Evolutionary conservation across 2,329 filamentous ascomycete genomes (phyloP).

Genomic region (Ceratocystis ficicola): DNA sequence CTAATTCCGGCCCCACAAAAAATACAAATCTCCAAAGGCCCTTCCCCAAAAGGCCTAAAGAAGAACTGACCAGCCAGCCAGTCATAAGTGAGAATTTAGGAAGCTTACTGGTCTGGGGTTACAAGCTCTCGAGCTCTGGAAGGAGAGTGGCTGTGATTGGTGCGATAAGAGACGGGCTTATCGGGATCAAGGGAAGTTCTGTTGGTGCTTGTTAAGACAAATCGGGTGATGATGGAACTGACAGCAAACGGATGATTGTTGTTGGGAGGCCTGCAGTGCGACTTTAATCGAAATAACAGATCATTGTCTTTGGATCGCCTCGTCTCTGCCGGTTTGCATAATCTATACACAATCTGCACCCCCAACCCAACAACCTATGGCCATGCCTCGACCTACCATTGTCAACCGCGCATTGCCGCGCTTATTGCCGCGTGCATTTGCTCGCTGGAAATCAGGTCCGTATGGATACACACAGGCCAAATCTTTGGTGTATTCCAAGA

Average conservation of each 20-base stretch:
- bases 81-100: neutral
- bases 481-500: constrained; percentile 61
- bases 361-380: neutral
- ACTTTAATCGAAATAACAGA: neutral
- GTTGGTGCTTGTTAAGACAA: neutral
- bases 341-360: constrained; percentile 24
- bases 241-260: no score
- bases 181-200: neutral
- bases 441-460: constrained; percentile 44
- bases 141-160: neutral
- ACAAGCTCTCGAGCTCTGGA: neutral
- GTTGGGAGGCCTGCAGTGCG: neutral
- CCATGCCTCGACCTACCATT: constrained; percentile 12
- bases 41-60: no score
- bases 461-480: constrained; percentile 80
- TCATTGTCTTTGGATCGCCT: neutral
- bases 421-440: constrained; percentile 24
- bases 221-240: constrained; percentile 3
- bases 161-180: neutral
- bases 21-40: neutral
- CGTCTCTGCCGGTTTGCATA: neutral
- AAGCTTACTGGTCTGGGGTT: neutral
- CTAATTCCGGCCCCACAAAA: neutral
- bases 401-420: constrained; percentile 4
- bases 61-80: neutral